Conservation (phyloP, 2,329 filamentous ascomycete genomes). For the Neoascochyta sp. region DNA sequence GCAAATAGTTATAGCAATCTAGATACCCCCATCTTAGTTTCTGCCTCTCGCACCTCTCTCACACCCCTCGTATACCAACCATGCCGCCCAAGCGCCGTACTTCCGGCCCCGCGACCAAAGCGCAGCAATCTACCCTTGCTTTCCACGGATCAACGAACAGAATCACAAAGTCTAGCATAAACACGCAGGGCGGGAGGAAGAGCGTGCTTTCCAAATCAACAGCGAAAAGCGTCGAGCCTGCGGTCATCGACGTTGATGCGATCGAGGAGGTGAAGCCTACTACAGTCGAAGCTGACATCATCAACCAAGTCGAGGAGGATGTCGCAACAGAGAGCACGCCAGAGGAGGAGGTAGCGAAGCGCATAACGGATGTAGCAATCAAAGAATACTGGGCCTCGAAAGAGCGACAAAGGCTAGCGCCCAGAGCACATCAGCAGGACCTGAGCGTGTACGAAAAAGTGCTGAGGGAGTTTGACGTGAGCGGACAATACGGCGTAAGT, state of each 20-base stretch:
- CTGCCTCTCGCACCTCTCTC: too few relatives aligned
- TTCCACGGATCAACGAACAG: slow-evolving; percentile 55
- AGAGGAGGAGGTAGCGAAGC: slow-evolving; percentile 57
- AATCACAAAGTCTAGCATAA: slow-evolving; percentile 55
- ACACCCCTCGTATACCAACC: slow-evolving; percentile 1
- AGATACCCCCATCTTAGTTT: too few relatives aligned
- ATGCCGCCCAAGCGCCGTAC: slow-evolving; percentile 48
- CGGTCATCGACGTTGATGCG: slow-evolving; percentile 16
- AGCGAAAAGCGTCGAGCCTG: slow-evolving; percentile 25
- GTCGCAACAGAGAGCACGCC: slow-evolving; percentile 21
- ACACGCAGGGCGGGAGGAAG: slow-evolving; percentile 38
- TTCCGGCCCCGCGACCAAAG: slow-evolving; percentile 44
- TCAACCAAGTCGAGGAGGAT: slow-evolving; percentile 39
- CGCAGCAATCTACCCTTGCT: slow-evolving; percentile 60
- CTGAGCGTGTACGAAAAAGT: slow-evolving; percentile 77
- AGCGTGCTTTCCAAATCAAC: slow-evolving; percentile 36
- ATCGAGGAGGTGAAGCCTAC: slow-evolving; percentile 30
- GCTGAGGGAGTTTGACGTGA: slow-evolving; percentile 87
- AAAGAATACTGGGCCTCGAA: slow-evolving; percentile 72
- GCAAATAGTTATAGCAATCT: too few relatives aligned
- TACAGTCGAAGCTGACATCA: slow-evolving; percentile 40
- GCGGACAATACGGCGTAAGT: slow-evolving; percentile 83
- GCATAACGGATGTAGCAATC: slow-evolving; percentile 65
- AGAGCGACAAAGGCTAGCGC: slow-evolving; percentile 64
- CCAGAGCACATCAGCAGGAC: slow-evolving; percentile 72